Base-by-base conservation (phyloP, 495 filamentous ascomycete genomes). In the Aspergillus carlsbadensis region DNA sequence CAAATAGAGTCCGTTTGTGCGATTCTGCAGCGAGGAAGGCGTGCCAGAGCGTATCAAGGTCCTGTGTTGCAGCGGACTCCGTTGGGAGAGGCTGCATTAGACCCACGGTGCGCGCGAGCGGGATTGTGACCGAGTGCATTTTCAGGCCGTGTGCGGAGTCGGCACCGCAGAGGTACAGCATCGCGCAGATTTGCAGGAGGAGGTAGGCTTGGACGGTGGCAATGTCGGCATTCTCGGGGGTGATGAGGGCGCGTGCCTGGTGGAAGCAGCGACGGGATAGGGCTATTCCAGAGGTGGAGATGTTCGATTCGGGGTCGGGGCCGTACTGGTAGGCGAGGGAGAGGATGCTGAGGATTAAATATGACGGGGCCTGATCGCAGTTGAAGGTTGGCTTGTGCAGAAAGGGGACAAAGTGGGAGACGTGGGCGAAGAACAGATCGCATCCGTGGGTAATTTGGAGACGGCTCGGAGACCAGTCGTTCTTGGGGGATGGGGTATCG, bases 81-180 rank as follows among this genome's bases (percentile, higher is more conserved):
- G 52, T 42, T 10, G 62, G 17, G 4, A 61, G 44, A 2, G 64
- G 61, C 41, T 70, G 65, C 54, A 65, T 74, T 13, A 72, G 58
- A 1, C 64, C 67, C 0, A 37, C 42, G 15, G 66, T 36, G 1
- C 67, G 65, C 13, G 67, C 62, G 1, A 72, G 64, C 5, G 67
- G 66, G 15, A 73, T 73, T 61, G 69, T 70, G 10, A 54, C 57
- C 6, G 69, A 67, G 43, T 73, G 69, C 56, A 73, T 68, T 33
- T 70, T 65, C 24, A 67, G 64, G 1, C 65, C 67, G 10, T 64
- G 64, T 0, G 57, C 47, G 14, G 70, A 73, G 39, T 63, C 53
- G 0, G 57, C 37, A 1, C 70, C 66, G 49, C 67, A 72, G 24
- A 73, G 64, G 35, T 72, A 73, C 69, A 73, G 69, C 67, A 70